A percentile compares a stretch with the other conserved stretches of the same genome.
Conservation (phyloP, 805 yeast species). For the Priceomyces castillae region DNA sequence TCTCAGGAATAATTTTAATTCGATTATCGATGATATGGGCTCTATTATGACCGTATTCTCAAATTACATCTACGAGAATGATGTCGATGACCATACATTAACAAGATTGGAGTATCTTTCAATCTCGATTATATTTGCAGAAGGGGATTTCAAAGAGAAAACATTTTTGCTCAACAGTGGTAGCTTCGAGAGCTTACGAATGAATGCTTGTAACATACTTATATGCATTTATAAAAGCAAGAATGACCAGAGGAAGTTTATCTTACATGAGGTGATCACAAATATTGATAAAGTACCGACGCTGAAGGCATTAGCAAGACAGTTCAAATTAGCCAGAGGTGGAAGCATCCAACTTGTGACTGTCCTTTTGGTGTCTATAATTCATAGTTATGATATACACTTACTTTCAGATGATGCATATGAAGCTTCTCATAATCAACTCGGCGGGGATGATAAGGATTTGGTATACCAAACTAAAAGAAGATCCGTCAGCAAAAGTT, state of each 20-base stretch:
- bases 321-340: constrained; percentile 43
- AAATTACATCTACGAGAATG: constrained; percentile 9
- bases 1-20: constrained; percentile 9
- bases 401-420: constrained; percentile 4
- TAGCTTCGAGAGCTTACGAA: constrained; percentile 26
- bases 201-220: constrained; percentile 24
- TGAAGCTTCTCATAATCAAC: constrained; percentile 1
- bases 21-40: constrained; percentile 14
- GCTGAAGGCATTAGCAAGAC: constrained; percentile 43
- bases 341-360: constrained; percentile 49
- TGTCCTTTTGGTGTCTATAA: constrained; percentile 40
- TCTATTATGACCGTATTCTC: constrained; percentile 10
- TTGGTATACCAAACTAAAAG: constrained; percentile 5
- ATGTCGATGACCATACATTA: constrained; percentile 46
- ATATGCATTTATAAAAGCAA: constrained; percentile 35
- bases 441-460: not conserved
- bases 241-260: constrained; percentile 55
- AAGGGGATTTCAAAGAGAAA: constrained; percentile 21
- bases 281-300: constrained; percentile 50
- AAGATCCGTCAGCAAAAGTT: constrained; percentile 1
- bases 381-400: constrained; percentile 37
- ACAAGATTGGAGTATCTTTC: constrained; percentile 60
- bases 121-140: constrained; percentile 39
- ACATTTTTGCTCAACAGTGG: constrained; percentile 16
- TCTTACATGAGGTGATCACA: constrained; percentile 57